Base-by-base conservation (phyloP, 108 stramenopile species). In the Phaeodactylum tricornutum region DNA sequence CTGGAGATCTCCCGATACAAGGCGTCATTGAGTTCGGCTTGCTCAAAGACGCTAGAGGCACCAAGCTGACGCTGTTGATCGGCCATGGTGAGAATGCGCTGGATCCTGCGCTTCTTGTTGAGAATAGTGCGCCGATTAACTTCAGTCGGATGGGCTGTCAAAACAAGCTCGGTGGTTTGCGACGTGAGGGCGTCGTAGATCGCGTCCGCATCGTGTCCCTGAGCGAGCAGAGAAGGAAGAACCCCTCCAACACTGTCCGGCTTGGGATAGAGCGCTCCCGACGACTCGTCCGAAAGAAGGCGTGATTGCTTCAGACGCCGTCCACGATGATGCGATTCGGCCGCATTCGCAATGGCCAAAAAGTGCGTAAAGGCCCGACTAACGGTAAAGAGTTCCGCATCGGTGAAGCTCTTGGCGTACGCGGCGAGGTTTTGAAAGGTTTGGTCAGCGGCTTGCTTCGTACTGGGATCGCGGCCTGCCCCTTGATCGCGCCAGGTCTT, bases 141-240 rank as follows among this genome's bases (percentile, higher is more conserved):
- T 74, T 98, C 94, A 17, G 96, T 96, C 2, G 96, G 96, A 47
- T 98, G 96, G 7, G 96, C 96, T 12, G 96, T 98, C 37, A 98
- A 61, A 6, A 98, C 94, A 15, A 96, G 64, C 53, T 98, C 96
- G 5, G 89, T 84, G 37, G 72, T 66, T 51, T 98, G 96, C 16
- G 41, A 70, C 39, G 69, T 54, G 7, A 97, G 53, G 12, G 85
- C 71, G 15, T 93, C 66, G 60, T 50, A 88, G 21, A 95, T 59
- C 39, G 72, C 74, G 7, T 91, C 72, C 30, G 70, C 33, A 33
- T 63, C 42, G 43, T 68, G 40, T 25, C 66, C 63, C 40, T 67
- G 46, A 36, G 77, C 37, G 21, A 80, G 22, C 38, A 91, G 49
- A 26, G 45, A 38, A 15, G 71, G 64, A 25, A 93, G n/a, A 12